Conservation (phyloP, 495 filamentous ascomycete species). For the Penicillium egyptiacum region DNA sequence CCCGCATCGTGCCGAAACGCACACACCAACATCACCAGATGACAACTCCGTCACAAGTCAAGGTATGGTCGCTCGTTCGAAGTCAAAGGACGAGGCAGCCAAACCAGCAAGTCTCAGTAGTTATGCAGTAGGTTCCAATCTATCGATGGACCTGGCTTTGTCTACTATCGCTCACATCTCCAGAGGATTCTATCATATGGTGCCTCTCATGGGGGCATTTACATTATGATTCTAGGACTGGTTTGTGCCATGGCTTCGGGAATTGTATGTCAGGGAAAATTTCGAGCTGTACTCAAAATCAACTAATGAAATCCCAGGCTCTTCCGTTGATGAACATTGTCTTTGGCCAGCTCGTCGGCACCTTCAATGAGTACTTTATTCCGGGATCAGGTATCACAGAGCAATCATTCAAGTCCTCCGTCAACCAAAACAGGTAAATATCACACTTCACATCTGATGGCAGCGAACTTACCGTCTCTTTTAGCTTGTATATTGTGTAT, state of each 20-base stretch:
- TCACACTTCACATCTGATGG: not conserved
- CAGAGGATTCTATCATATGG: not conserved
- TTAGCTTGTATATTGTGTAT: not conserved
- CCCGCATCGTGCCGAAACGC: not conserved
- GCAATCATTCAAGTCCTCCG: not conserved
- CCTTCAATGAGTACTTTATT: not conserved
- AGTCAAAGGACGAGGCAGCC: conserved; percentile 3
- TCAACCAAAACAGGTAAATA: not conserved
- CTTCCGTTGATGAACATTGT: not conserved
- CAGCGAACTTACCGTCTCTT: not conserved
- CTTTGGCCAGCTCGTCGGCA: not conserved
- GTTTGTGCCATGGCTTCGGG: not conserved
- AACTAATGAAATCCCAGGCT: not conserved
- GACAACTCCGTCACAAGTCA: not conserved
- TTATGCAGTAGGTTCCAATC: conserved; percentile 1
- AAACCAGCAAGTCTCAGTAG: conserved; percentile 10
- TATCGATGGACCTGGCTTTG: conserved; percentile 1
- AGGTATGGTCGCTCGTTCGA: not conserved
- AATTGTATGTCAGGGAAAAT: not conserved
- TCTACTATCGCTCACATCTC: not conserved
- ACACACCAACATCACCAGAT: conserved; percentile 1
- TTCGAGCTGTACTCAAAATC: not conserved
- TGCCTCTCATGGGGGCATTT: not conserved
- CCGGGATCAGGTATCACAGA: not conserved
- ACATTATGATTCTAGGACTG: not conserved